phyloP scores from a whole-genome alignment of 2,329 filamentous ascomycete species.

The Pseudocercospora ulei region DNA sequence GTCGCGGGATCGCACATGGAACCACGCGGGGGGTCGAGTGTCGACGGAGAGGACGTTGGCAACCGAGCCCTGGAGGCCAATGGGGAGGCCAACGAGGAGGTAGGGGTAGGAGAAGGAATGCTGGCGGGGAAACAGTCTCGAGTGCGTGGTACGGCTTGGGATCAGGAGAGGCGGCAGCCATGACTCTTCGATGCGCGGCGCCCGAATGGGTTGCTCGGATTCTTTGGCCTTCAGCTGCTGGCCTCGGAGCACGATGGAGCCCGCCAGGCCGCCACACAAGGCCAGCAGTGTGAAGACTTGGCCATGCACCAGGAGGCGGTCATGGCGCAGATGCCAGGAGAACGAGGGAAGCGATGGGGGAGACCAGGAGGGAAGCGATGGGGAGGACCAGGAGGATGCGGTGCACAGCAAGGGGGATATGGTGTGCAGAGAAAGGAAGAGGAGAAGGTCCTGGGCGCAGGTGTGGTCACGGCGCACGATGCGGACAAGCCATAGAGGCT shows the following conservation, averaged over 20 bases:
- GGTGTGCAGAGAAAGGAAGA: conserved; percentile 24
- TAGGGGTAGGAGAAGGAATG: conserved; percentile 64
- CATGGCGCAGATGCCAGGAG: conserved; percentile 15
- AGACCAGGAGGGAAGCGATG: conserved; percentile 21
- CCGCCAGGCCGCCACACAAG: conserved; percentile 28
- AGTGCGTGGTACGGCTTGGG: conserved; percentile 56
- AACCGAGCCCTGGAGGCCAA: conserved; percentile 51
- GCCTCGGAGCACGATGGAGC: conserved; percentile 28
- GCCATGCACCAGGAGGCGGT: conserved; percentile 23
- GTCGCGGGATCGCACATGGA: conserved; percentile 50
- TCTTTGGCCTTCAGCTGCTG: conserved; percentile 21
- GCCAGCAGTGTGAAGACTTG: conserved; percentile 28
- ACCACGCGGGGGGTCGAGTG: conserved; percentile 43
- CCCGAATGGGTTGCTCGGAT: conserved; percentile 11
- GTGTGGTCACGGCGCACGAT: conserved; percentile 21
- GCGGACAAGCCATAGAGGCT: conserved; percentile 29
- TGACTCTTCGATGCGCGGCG: conserved; percentile 29
- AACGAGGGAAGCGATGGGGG: conserved; percentile 9
- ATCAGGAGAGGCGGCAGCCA: conserved; percentile 48
- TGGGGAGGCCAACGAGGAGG: conserved; percentile 57
- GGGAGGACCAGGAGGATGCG: conserved; percentile 23
- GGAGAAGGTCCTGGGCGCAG: conserved; percentile 27
- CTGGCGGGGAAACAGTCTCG: conserved; percentile 55
- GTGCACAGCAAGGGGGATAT: conserved; percentile 22
- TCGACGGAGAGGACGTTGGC: conserved; percentile 49